Evolutionary conservation across 257 asterid species (phyloP).

Genomic region (Fraxinus anomala): DNA sequence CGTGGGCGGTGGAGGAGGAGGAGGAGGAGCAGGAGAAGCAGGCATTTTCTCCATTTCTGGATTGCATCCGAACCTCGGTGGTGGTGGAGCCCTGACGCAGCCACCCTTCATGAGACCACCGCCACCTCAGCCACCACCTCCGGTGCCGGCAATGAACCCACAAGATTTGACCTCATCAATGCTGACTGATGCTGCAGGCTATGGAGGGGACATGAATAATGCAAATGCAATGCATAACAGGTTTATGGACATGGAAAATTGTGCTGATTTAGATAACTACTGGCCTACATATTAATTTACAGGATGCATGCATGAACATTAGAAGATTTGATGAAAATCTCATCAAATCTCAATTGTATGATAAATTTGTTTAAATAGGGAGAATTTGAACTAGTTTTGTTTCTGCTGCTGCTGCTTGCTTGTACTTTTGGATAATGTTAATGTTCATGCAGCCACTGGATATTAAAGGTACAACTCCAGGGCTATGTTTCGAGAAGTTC

Average conservation of each 20-base stretch:
- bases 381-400: constrained; percentile 15
- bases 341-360: constrained; percentile 27
- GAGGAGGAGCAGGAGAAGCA: constrained; percentile 7
- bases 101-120: constrained; percentile 44
- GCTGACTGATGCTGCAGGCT: constrained; percentile 41
- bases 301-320: background rate
- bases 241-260: constrained; percentile 58
- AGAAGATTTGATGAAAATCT: constrained; percentile 3
- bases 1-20: background rate
- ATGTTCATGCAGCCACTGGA: constrained; percentile 23
- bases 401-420: constrained; percentile 11
- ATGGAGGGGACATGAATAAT: constrained; percentile 35
- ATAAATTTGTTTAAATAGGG: constrained; percentile 19
- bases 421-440: background rate
- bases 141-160: constrained; percentile 39
- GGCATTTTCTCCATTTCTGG: constrained; percentile 77
- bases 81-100: constrained; percentile 31
- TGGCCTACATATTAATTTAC: constrained; percentile 55
- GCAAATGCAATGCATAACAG: constrained; percentile 36
- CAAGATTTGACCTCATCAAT: constrained; percentile 44
- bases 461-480: constrained; percentile 31
- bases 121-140: constrained; percentile 13
- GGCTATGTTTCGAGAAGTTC: background rate
- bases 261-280: constrained; percentile 63
- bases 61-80: constrained; percentile 55